Conservation (phyloP, 2,329 filamentous ascomycete genomes). For the Acarospora socialis region DNA sequence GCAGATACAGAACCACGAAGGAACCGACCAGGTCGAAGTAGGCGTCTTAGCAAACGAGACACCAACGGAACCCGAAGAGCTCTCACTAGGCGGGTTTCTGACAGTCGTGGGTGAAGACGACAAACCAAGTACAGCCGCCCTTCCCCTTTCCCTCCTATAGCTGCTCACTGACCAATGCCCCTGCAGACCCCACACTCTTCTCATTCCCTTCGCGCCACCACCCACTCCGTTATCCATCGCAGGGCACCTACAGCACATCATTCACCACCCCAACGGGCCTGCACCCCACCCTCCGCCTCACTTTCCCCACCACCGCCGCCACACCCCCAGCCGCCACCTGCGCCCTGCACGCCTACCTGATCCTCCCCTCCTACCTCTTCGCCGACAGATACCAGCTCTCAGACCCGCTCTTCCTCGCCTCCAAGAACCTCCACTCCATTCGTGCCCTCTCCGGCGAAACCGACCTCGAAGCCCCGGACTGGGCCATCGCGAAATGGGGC, state of each 20-base stretch:
- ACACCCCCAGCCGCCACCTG: constrained; percentile 42
- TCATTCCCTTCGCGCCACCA: constrained; percentile 71
- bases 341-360: constrained; percentile 64
- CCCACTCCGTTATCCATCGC: constrained; percentile 27
- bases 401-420: constrained; percentile 55
- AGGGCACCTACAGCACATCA: constrained; percentile 41
- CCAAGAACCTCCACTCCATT: constrained; percentile 60
- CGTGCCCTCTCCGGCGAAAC: constrained; percentile 59
- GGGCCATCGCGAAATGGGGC: constrained; percentile 64
- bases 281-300: constrained; percentile 65
- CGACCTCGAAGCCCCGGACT: constrained; percentile 82
- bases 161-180: constrained; percentile 9
- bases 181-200: constrained; percentile 58
- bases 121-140: constrained; percentile 41
- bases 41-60: constrained; percentile 59
- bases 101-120: constrained; percentile 63
- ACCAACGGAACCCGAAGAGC: constrained; percentile 48
- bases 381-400: constrained; percentile 73
- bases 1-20: constrained; percentile 20
- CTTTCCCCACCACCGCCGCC: constrained; percentile 37
- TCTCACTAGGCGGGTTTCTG: constrained; percentile 65
- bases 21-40: constrained; percentile 53
- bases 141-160: neutral
- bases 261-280: constrained; percentile 65
- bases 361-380: constrained; percentile 68